Percentiles rank a stretch among this genome's conserved stretches.
phyloP scores from a whole-genome alignment of 1,284 basidiomycete species.

The Clitocybe nebularis region DNA sequence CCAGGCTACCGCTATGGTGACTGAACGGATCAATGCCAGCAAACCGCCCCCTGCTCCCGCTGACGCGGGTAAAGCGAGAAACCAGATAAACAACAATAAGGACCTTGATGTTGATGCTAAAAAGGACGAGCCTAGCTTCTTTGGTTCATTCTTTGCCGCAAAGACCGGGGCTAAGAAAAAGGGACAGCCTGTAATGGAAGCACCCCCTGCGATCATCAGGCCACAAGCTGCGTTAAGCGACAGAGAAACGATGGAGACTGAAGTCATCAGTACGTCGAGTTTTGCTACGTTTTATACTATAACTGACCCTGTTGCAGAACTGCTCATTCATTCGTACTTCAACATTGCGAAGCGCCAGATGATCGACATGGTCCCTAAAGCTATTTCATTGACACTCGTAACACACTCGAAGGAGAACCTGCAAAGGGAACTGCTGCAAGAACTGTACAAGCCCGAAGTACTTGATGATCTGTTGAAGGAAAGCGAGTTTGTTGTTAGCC shows the following conservation, averaged over 20 bases:
- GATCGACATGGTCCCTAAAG: conserved; percentile 99
- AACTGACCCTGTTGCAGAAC: conserved; percentile 36
- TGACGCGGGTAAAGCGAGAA: conserved; percentile 67
- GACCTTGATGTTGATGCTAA: conserved; percentile 89
- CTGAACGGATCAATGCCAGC: conserved; percentile 77
- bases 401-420: conserved; percentile 90
- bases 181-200: conserved; percentile 74
- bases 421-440: conserved; percentile 85
- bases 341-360: conserved; percentile 98
- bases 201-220: conserved; percentile 86
- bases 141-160: conserved; percentile 88
- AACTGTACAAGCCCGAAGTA: conserved; percentile 89
- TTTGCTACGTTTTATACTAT: conserved; percentile 19
- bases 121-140: conserved; percentile 91
- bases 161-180: conserved; percentile 72
- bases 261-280: conserved; percentile 82
- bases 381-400: conserved; percentile 92
- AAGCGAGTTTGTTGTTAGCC: conserved; percentile 78
- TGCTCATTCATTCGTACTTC: conserved; percentile 92
- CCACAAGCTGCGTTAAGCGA: conserved; percentile 93
- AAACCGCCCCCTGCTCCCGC: conserved; percentile 59
- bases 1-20: conserved; percentile 85
- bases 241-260: conserved; percentile 96
- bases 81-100: conserved; percentile 84
- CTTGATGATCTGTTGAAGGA: conserved; percentile 92